Evolutionary conservation across 768 basidiomycete species (phyloP).

Genomic region (Hypholoma sublateritium): DNA sequence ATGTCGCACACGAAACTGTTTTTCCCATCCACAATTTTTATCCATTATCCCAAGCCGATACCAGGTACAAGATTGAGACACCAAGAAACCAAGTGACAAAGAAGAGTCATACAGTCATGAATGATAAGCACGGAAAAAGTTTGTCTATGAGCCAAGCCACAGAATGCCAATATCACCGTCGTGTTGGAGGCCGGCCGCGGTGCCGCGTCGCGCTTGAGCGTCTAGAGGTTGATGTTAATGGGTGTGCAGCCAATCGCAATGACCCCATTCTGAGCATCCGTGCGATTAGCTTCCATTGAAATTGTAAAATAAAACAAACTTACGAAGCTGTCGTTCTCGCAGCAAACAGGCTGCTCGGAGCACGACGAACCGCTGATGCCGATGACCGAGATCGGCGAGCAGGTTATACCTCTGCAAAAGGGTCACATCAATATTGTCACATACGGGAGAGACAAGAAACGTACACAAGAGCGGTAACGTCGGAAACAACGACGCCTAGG

Average conservation of each 20-base stretch:
- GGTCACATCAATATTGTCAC: too few species aligned
- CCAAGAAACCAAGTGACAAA: too few species aligned
- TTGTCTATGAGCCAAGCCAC: too few species aligned
- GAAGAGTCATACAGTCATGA: too few species aligned
- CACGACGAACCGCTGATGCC: background rate
- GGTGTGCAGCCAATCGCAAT: background rate
- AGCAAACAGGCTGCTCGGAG: conserved; percentile 33
- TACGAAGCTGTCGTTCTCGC: conserved; percentile 31
- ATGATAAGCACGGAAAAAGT: too few species aligned
- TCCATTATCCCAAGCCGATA: too few species aligned
- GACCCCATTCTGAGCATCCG: conserved; percentile 17
- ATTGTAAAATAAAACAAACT: conserved; percentile 3
- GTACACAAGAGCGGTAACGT: conserved; percentile 2
- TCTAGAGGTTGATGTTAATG: background rate
- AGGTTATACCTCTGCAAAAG: background rate
- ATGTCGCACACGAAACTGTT: too few species aligned
- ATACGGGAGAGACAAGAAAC: background rate
- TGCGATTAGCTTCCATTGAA: background rate
- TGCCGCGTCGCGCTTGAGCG: too few species aligned
- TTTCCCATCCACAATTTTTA: too few species aligned
- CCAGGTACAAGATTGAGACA: too few species aligned
- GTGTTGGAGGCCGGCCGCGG: too few species aligned
- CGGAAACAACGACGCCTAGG: conserved; percentile 18
- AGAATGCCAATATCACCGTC: too few species aligned
- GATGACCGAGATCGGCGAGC: background rate